Conservation (phyloP, 495 filamentous ascomycete species). For the Aspergillus egyptiacus region DNA sequence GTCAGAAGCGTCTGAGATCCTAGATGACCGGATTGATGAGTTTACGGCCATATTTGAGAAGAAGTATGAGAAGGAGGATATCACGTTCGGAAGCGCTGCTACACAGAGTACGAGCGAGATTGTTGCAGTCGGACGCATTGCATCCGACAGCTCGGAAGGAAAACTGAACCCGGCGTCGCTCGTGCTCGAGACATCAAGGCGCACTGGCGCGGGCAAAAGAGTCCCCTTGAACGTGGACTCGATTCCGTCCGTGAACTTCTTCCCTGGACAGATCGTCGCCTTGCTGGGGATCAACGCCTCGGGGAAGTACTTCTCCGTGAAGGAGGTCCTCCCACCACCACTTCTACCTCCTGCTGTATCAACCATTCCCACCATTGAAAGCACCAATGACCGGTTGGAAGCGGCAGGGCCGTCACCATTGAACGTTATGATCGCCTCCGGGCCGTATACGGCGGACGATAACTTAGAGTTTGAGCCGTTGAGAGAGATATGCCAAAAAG, state of each 20-base stretch:
- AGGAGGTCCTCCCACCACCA: slow-evolving; percentile 68
- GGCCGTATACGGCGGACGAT: slow-evolving; percentile 87
- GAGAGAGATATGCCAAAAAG: slow-evolving; percentile 69
- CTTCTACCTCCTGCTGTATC: slow-evolving; percentile 64
- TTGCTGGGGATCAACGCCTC: slow-evolving; percentile 80
- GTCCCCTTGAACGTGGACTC: slow-evolving; percentile 72
- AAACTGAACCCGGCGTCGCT: slow-evolving; percentile 78
- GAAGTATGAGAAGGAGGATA: slow-evolving; percentile 67
- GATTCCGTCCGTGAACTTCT: slow-evolving; percentile 70
- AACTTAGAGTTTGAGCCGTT: slow-evolving; percentile 86
- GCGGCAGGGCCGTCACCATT: slow-evolving; percentile 58
- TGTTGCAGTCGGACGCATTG: slow-evolving; percentile 84
- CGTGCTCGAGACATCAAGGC: slow-evolving; percentile 78
- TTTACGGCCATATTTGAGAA: slow-evolving; percentile 67
- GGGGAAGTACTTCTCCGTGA: slow-evolving; percentile 75
- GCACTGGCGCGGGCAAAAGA: slow-evolving; percentile 74
- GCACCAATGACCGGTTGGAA: slow-evolving; percentile 59
- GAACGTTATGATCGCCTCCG: slow-evolving; percentile 69
- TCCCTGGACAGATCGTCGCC: slow-evolving; percentile 91
- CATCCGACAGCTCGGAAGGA: slow-evolving; percentile 75
- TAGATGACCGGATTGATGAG: slow-evolving; percentile 92
- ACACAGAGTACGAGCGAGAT: slow-evolving; percentile 79
- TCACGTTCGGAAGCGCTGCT: slow-evolving; percentile 82
- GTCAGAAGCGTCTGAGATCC: slow-evolving; percentile 82
- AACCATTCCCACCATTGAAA: slow-evolving; percentile 50